Percentiles rank a stretch among this genome's conserved stretches.
Conservation (phyloP, 2,329 filamentous ascomycete genomes). For the Hansfordia pulvinata region DNA sequence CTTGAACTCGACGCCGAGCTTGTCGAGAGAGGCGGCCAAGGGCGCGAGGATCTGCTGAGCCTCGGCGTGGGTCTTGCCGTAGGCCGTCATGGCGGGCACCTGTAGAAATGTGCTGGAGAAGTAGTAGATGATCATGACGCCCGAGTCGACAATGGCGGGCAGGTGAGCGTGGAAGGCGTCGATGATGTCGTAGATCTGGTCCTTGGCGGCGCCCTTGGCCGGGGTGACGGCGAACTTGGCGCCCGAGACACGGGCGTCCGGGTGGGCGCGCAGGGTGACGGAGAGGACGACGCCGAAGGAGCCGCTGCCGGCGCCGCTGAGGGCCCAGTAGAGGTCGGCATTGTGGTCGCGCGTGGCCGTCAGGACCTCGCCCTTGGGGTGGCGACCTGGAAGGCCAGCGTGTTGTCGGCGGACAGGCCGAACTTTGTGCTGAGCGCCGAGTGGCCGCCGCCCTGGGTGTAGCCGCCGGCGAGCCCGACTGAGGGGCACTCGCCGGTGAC, state of each 20-base stretch:
- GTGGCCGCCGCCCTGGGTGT: constrained; percentile 46
- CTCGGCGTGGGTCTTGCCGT: constrained; percentile 26
- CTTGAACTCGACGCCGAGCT: constrained; percentile 16
- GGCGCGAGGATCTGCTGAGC: constrained; percentile 30
- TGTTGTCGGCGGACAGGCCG: constrained; percentile 46
- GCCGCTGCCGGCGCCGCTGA: constrained; percentile 44
- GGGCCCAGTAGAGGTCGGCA: constrained; percentile 48
- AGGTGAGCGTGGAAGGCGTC: constrained; percentile 27
- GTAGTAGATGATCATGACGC: constrained; percentile 33
- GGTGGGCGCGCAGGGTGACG: constrained; percentile 37
- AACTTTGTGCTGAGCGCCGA: constrained; percentile 35
- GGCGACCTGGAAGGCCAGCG: constrained; percentile 42
- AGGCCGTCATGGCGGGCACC: constrained; percentile 31
- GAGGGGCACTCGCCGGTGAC: constrained; percentile 35
- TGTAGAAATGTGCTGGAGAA: constrained; percentile 31
- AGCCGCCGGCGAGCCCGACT: constrained; percentile 46
- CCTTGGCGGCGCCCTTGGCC: constrained; percentile 18
- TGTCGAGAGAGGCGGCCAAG: constrained; percentile 24
- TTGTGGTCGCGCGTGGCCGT: constrained; percentile 32
- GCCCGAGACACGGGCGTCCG: constrained; percentile 25
- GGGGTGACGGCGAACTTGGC: constrained; percentile 27
- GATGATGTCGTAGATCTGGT: constrained; percentile 33
- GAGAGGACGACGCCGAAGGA: constrained; percentile 43
- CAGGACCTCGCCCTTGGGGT: constrained; percentile 31
- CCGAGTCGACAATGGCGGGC: constrained; percentile 32